A percentile compares a stretch with the other conserved stretches of the same genome.
Conservation (phyloP, 108 stramenopile genomes). For the Cyclotella distinguenda region DNA sequence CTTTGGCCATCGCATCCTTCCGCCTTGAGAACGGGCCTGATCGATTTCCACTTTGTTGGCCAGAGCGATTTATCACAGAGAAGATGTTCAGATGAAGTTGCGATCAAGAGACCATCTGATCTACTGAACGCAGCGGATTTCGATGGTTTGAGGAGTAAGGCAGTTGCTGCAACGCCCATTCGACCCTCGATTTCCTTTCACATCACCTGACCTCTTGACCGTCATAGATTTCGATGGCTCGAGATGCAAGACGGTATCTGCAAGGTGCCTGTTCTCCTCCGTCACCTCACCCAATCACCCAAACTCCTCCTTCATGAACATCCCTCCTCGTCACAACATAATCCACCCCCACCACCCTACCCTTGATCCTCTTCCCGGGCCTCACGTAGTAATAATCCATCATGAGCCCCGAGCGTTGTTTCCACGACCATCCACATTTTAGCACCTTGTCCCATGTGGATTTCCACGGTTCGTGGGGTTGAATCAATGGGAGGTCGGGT, state of each 20-base stretch:
- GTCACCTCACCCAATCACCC: conserved; percentile 26
- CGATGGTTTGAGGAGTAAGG: too few relatives aligned
- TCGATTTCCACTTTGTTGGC: too few relatives aligned
- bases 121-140: too few relatives aligned
- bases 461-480: conserved; percentile 9
- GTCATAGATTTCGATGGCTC: neutral
- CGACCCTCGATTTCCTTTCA: too few relatives aligned
- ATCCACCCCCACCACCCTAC: conserved; percentile 15
- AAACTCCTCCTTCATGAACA: conserved; percentile 38
- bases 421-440: conserved; percentile 32
- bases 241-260: too few relatives aligned
- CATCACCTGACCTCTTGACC: neutral
- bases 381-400: conserved; percentile 35
- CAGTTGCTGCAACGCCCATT: too few relatives aligned
- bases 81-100: too few relatives aligned
- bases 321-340: conserved; percentile 26
- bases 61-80: neutral
- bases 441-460: conserved; percentile 22
- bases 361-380: conserved; percentile 22
- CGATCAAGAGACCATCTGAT: too few relatives aligned
- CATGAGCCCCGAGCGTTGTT: conserved; percentile 27
- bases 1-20: neutral
- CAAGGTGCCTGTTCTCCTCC: neutral
- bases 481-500: too few relatives aligned
- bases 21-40: neutral